These are phyloP conservation scores for Picea mariana DNA, from an alignment of 83 land plant genomes.

Conservation along the genomic window DNA sequence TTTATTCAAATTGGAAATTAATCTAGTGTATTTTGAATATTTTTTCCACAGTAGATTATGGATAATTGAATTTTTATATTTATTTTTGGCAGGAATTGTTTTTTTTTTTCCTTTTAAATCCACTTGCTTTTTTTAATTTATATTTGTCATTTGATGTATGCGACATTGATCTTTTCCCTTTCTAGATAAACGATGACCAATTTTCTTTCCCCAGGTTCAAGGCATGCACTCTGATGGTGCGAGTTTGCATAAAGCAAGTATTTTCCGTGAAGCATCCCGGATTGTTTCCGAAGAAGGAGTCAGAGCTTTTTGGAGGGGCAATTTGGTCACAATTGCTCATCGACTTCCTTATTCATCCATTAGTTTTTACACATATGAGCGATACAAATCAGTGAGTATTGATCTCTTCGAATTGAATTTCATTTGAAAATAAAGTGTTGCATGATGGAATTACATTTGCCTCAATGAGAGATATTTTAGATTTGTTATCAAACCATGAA, in stretches of 20 bases:
- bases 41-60: background rate
- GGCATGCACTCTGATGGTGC: slow-evolving; percentile 90
- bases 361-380: slow-evolving; percentile 89
- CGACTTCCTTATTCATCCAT: slow-evolving; percentile 95
- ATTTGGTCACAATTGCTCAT: slow-evolving; percentile 89
- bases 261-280: slow-evolving; percentile 77
- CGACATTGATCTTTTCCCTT: background rate
- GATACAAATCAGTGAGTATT: slow-evolving; percentile 75
- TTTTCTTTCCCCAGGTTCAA: slow-evolving; percentile 62
- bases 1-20: too few species aligned
- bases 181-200: background rate
- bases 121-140: background rate
- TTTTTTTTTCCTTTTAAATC: background rate
- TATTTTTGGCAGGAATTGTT: background rate
- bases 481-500: too few species aligned
- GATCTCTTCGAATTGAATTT: background rate
- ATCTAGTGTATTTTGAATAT: too few species aligned
- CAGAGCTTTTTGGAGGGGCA: slow-evolving; percentile 98
- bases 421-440: background rate
- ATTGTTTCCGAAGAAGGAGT: slow-evolving; percentile 86
- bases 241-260: slow-evolving; percentile 53
- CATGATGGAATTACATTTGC: too few species aligned
- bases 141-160: background rate
- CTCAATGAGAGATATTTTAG: too few species aligned
- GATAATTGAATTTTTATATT: background rate